These are phyloP conservation scores for Hyphochytrium catenoides DNA, from an alignment of 352 stramenopile species.

Conservation along the genomic window DNA sequence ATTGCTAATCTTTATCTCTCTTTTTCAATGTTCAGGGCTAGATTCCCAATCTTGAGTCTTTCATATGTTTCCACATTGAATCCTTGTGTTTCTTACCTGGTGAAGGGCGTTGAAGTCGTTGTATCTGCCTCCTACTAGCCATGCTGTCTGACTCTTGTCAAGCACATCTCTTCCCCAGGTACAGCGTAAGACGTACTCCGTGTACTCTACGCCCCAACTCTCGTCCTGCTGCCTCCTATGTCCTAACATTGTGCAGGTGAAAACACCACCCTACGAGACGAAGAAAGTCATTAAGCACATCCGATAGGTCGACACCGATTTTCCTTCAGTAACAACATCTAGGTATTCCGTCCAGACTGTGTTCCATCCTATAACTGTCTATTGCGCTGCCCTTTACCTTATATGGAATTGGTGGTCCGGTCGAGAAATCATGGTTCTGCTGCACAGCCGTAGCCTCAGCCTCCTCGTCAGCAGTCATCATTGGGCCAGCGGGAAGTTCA, in stretches of 20 bases:
- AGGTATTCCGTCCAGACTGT: no score
- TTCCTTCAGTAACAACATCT: no score
- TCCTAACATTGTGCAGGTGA: slow-evolving; percentile 62
- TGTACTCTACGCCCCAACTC: slow-evolving; percentile 70
- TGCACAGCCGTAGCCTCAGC: slow-evolving; percentile 56
- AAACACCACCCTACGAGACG: slow-evolving; percentile 54
- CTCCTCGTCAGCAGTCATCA: slow-evolving; percentile 61
- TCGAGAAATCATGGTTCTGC: slow-evolving; percentile 66
- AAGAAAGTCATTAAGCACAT: no score
- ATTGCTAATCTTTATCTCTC: no score
- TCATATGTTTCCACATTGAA: no score
- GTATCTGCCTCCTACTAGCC: slow-evolving; percentile 59
- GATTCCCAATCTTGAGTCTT: no score
- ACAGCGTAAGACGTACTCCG: slow-evolving; percentile 57
- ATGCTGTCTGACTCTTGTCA: slow-evolving; percentile 60
- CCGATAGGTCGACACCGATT: no score
- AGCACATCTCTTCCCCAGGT: slow-evolving; percentile 63
- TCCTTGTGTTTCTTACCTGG: no score
- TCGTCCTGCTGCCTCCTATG: slow-evolving; percentile 64
- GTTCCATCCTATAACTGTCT: no score
- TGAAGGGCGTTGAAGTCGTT: slow-evolving; percentile 70
- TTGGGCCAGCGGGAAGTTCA: no score
- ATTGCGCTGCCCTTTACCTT: no score
- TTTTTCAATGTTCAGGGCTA: no score
- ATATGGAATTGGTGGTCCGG: slow-evolving; percentile 59